These are phyloP conservation scores for Fusarium chaquense DNA, from an alignment of 2,329 filamentous ascomycete genomes.

Conservation along the genomic window DNA sequence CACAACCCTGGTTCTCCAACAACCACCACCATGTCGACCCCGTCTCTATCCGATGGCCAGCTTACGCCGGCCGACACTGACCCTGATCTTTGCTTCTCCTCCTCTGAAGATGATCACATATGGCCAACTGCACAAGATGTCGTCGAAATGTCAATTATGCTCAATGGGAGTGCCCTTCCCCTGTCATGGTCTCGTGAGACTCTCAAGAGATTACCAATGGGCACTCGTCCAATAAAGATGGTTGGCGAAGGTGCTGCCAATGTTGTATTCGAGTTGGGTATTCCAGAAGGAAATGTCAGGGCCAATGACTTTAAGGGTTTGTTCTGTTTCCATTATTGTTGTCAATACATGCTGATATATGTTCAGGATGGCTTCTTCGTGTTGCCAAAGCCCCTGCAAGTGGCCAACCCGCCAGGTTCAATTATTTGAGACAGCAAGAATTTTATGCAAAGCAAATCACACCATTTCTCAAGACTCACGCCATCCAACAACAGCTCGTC, in stretches of 20 bases:
- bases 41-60: constrained; percentile 47
- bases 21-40: constrained; percentile 46
- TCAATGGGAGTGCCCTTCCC: constrained; percentile 42
- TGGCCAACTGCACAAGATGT: constrained; percentile 48
- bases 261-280: constrained; percentile 73
- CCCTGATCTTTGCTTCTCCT: constrained; percentile 43
- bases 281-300: constrained; percentile 52
- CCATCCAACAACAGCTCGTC: constrained; percentile 55
- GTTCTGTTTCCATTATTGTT: constrained; percentile 26
- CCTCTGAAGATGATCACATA: constrained; percentile 41
- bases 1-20: constrained; percentile 42
- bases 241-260: constrained; percentile 81
- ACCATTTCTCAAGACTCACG: constrained; percentile 52
- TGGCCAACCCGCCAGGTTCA: constrained; percentile 50
- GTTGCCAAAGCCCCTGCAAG: constrained; percentile 55
- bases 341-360: constrained; percentile 31
- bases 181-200: constrained; percentile 44
- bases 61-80: constrained; percentile 47
- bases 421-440: constrained; percentile 55
- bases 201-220: constrained; percentile 52
- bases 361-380: constrained; percentile 53
- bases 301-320: constrained; percentile 53
- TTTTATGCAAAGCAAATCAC: constrained; percentile 53
- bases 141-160: constrained; percentile 47
- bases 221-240: constrained; percentile 55